A percentile compares a stretch with the other conserved stretches of the same genome.
These are phyloP conservation scores for Thuidium tamariscinum DNA, from an alignment of 225 moss, liverwort and hornwort species.

Conservation along the genomic window DNA sequence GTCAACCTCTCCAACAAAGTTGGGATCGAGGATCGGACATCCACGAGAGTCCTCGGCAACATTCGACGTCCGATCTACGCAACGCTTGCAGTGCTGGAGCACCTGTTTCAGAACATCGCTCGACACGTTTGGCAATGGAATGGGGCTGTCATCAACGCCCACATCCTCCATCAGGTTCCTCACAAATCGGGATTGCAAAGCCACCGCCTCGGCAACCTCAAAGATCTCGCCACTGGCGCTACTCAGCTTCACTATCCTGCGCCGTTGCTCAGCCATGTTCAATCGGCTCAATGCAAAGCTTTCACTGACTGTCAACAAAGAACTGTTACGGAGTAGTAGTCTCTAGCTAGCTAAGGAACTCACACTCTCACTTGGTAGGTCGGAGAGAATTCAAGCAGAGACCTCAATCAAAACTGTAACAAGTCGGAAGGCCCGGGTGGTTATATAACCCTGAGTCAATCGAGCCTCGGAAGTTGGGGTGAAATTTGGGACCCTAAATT, in stretches of 20 bases:
- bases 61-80: not conserved
- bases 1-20: not conserved
- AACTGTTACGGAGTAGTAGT: too few relatives aligned
- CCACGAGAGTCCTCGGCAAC: too few relatives aligned
- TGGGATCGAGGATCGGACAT: not conserved
- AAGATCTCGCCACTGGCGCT: conserved; percentile 12
- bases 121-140: conserved; percentile 5
- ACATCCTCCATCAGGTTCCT: conserved; percentile 11
- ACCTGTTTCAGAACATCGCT: conserved; percentile 5
- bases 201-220: conserved; percentile 13
- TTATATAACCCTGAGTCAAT: not conserved
- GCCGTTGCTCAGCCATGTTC: not conserved
- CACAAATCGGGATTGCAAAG: not conserved
- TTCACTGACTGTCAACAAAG: too few relatives aligned
- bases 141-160: not conserved
- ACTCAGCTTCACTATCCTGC: conserved; percentile 15
- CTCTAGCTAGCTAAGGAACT: too few relatives aligned
- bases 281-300: not conserved
- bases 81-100: conserved; percentile 7
- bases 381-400: too few relatives aligned
- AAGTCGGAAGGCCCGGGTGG: not conserved
- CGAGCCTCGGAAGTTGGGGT: not conserved
- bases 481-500: too few relatives aligned
- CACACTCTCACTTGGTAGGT: not conserved
- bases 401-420: too few relatives aligned